phyloP scores from a whole-genome alignment of 108 stramenopile genomes.

The Cyclotella kingstonii region DNA sequence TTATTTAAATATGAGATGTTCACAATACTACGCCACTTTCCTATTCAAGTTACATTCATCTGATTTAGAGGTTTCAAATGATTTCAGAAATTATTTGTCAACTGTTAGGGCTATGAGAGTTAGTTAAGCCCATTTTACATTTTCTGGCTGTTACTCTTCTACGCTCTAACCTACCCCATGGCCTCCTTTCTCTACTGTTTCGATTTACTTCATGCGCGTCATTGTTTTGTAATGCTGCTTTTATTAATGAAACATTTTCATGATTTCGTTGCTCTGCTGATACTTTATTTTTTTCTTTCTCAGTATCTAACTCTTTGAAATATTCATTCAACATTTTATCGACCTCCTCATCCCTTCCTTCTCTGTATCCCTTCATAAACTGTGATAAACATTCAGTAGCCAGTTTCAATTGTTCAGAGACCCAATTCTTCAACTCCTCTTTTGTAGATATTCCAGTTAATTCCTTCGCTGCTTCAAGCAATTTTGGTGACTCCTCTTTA shows the following conservation, averaged over 20 bases:
- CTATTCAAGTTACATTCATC: no score
- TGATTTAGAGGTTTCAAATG: no score
- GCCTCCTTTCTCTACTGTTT: slow-evolving; percentile 10
- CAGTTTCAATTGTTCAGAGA: slow-evolving; percentile 61
- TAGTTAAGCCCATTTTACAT: no score
- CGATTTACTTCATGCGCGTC: background rate
- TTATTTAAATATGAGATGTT: no score
- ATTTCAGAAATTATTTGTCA: no score
- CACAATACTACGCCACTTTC: no score
- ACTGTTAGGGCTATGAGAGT: no score
- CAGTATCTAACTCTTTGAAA: slow-evolving; percentile 60
- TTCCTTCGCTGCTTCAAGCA: slow-evolving; percentile 54
- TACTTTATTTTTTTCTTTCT: background rate
- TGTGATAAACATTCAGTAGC: slow-evolving; percentile 63
- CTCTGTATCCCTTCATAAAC: slow-evolving; percentile 85
- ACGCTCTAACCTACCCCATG: slow-evolving; percentile 37
- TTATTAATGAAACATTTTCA: background rate
- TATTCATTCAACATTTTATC: slow-evolving; percentile 82
- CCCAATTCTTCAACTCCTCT: slow-evolving; percentile 62
- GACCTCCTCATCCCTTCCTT: slow-evolving; percentile 80
- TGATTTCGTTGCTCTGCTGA: background rate
- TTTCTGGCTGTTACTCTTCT: slow-evolving; percentile 9
- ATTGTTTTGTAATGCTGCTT: background rate
- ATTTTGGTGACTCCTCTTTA: slow-evolving; percentile 39
- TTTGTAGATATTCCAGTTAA: slow-evolving; percentile 59